These are phyloP conservation scores for Hygrocybe punicea DNA, from an alignment of 768 basidiomycete genomes.

Conservation along the genomic window DNA sequence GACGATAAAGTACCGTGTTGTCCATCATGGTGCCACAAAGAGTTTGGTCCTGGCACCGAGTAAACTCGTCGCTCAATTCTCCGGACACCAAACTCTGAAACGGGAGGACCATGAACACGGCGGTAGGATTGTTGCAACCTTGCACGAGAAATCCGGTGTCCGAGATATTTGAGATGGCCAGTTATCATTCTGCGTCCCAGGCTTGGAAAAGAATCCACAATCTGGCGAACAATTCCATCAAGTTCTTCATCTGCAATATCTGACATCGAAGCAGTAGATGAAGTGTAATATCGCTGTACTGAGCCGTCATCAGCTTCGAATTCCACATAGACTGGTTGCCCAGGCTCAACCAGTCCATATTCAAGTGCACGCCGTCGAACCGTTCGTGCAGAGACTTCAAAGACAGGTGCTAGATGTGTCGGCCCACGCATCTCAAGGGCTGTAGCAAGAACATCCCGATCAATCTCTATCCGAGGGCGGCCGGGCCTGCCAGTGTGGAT, in stretches of 20 bases:
- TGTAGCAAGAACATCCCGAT: conserved; percentile 22
- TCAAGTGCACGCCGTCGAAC: conserved; percentile 22
- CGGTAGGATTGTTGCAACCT: conserved; percentile 17
- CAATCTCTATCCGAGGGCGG: conserved; percentile 26
- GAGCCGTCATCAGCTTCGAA: conserved; percentile 14
- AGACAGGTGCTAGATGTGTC: conserved; percentile 9
- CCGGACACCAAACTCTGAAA: conserved; percentile 21
- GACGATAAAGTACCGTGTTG: conserved; percentile 33
- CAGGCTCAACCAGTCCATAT: conserved; percentile 17
- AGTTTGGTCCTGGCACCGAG: no score
- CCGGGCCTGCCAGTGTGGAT: conserved; percentile 21
- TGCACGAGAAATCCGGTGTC: conserved; percentile 17
- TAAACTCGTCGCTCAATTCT: conserved; percentile 22
- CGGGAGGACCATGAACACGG: conserved; percentile 21
- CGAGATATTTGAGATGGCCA: conserved; percentile 19
- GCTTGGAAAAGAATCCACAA: conserved; percentile 22
- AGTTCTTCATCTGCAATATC: conserved; percentile 21
- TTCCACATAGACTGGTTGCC: conserved; percentile 15
- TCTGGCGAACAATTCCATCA: conserved; percentile 17
- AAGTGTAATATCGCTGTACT: conserved; percentile 2
- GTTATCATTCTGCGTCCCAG: conserved; percentile 25
- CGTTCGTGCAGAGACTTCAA: conserved; percentile 13
- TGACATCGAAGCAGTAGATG: conserved; percentile 11
- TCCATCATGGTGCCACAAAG: conserved; percentile 42
- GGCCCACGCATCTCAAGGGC: conserved; percentile 21